Conservation (phyloP, 495 filamentous ascomycete species). For the Cetradonia linearis region DNA sequence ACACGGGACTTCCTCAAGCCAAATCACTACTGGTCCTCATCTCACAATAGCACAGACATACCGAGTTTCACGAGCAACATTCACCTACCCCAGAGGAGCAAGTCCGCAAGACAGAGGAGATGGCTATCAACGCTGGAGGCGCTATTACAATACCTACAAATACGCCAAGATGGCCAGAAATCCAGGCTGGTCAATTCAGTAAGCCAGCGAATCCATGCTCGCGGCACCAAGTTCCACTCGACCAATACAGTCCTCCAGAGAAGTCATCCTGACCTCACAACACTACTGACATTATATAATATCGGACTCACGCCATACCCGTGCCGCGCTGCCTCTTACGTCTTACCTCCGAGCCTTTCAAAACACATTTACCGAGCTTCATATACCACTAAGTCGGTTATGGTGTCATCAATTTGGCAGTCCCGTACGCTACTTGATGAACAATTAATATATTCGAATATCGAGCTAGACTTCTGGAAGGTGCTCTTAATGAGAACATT, state of each 20-base stretch:
- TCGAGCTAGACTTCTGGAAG: neutral
- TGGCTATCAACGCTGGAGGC: conserved; percentile 17
- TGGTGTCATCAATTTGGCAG: neutral
- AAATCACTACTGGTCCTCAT: neutral
- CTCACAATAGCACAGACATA: neutral
- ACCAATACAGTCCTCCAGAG: conserved; percentile 11
- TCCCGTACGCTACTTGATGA: neutral
- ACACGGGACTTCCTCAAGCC: neutral
- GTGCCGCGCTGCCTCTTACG: neutral
- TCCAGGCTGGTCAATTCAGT: conserved; percentile 13
- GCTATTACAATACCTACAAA: conserved; percentile 16
- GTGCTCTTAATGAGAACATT: neutral
- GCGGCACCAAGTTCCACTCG: conserved; percentile 5
- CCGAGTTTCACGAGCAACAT: conserved; percentile 11
- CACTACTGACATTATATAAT: neutral
- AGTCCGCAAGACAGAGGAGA: conserved; percentile 17
- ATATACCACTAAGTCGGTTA: neutral
- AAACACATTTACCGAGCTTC: neutral
- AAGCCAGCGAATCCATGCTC: conserved; percentile 1
- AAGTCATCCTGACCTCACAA: conserved; percentile 7
- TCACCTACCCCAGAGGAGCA: conserved; percentile 4
- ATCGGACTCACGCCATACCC: neutral
- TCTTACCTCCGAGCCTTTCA: neutral
- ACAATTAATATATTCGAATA: neutral
- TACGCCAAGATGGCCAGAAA: conserved; percentile 10